These are phyloP conservation scores for Tricholoma sp. DNA, from an alignment of 768 basidiomycete species.

Conservation along the genomic window DNA sequence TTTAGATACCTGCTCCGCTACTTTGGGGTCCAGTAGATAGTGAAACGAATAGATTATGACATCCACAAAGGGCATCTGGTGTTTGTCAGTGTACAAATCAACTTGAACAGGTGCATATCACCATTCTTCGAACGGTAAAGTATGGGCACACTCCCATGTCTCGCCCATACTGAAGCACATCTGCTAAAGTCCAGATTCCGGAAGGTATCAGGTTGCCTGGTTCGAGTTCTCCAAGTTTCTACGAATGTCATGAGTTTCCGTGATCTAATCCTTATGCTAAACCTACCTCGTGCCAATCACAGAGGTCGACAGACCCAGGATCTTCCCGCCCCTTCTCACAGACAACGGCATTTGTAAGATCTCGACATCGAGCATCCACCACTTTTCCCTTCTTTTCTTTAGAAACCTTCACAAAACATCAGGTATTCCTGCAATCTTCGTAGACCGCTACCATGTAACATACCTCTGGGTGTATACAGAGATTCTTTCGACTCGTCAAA, in stretches of 20 bases:
- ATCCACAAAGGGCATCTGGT: conserved; percentile 90
- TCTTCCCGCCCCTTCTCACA: conserved; percentile 81
- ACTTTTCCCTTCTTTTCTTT: conserved; percentile 99
- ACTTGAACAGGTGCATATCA: conserved; percentile 23
- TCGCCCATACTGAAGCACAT: conserved; percentile 83
- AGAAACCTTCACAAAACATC: conserved; percentile 54
- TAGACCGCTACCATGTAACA: conserved; percentile 12
- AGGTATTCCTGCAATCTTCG: background rate
- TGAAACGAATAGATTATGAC: conserved; percentile 99
- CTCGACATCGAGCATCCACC: conserved; percentile 95
- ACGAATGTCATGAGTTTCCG: conserved; percentile 6
- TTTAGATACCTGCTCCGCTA: conserved; percentile 97
- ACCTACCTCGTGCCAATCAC: conserved; percentile 91
- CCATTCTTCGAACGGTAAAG: conserved; percentile 95
- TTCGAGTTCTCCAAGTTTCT: conserved; percentile 83
- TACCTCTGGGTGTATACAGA: conserved; percentile 94
- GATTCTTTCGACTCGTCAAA: conserved; percentile 91
- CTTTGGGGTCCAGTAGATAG: conserved; percentile 97
- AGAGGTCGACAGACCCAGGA: conserved; percentile 88
- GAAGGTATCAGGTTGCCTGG: conserved; percentile 75
- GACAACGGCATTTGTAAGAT: conserved; percentile 80
- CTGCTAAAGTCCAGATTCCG: conserved; percentile 93
- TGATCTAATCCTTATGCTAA: background rate
- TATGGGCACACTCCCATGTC: conserved; percentile 90
- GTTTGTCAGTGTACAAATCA: conserved; percentile 6